Evolutionary conservation across 768 basidiomycete genomes (phyloP), one percentile per base, ranked within the genome.

Genomic region (Stropharia rugosoannulata): DNA sequence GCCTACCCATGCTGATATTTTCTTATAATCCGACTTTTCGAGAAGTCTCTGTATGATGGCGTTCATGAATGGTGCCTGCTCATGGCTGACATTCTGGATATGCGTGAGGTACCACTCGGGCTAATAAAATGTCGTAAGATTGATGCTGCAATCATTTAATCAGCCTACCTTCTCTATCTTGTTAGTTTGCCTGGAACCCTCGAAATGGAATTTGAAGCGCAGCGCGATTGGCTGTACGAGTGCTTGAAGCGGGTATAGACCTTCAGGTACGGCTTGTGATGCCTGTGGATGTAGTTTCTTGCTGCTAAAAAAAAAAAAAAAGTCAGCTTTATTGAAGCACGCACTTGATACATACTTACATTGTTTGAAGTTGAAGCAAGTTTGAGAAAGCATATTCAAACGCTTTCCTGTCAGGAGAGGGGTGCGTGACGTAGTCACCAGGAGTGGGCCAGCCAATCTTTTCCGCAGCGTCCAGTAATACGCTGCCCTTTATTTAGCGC

Each of bases 81-180:
- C 91, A 62, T 94, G 92, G 11, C 84, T 80, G 55, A 89, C 82
- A 66, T 98, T 95, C 46, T 92, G 78, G 19, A 98, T 76, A 68
- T 98, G 92, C 2, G 93, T 88, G 67, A 98, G 91, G 64, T 93
- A 98, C 93, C 95, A 98, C 69, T 98, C 97, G 1, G 97, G 96
- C 93, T 96, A 64, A 19, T 36, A 36, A 40, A 49, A 40, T 39
- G 50, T 53, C 37, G 12, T 25, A 40, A 45, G 35, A 51, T 37
- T 9, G 29, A 16, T 35, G 44, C 13, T 13, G 22, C 38, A 49
- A 51, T 16, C 25, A 16, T 35, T 16, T 3, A 25, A 10, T 18
- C 29, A 40, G 46, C 55, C 49, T 49, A 90, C 95, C 84, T 98
- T 98, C 73, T 98, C 96, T 9, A 94, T 69, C 49, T 92, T 80